Base-by-base conservation (phyloP, 768 basidiomycete genomes). In the Psilocybe cubensis region DNA sequence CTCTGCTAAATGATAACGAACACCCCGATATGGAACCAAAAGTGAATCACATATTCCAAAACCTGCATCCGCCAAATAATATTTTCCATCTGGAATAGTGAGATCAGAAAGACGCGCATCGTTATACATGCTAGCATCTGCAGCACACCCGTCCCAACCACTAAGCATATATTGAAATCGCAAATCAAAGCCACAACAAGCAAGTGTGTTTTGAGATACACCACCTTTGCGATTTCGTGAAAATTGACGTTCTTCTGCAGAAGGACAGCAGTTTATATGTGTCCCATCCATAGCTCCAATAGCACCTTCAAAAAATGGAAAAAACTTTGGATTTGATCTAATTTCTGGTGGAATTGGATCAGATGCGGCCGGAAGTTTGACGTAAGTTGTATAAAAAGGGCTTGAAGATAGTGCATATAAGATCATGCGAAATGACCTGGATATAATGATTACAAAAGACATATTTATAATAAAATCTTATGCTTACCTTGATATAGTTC, bases 41-140 rank as follows among this genome's bases (percentile, higher is more conserved):
- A 76, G 63, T 3, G 56, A 27, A 60, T 73, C 62, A 58, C 71
- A 72, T 0, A 57, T 14, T 11, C 63, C 59, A 66, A 74, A 76
- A 4, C 75, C 73, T 14, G 72, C 74, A 72, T 74, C 73, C 5
- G 66, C 72, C n/a, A 79, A 66, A 40, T 70, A 72, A 35, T 74
- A 79, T 27, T 65, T 65, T 0, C 72, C 70, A 0, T 56, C 29
- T 3, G 70, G 68, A 25, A 78, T 62, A 0, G 11, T 9, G 9
- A 80, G 60, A 45, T 72, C 68, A 4, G 21, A 11, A 0, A 24
- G 3, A 0, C 62, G 58, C 3, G 73, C 72, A 52, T 56, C 25
- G 11, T 63, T 51, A 63, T 64, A 75, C 1, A 74, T 57, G 1
- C 58, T 25, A 18, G 63, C 59, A 65, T 77, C 74, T 17, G 72